Percentiles rank a stretch among this genome's conserved stretches.
Evolutionary conservation across 192 early-diverging fungal species (phyloP).

Genomic region (Coemansia sp.): DNA sequence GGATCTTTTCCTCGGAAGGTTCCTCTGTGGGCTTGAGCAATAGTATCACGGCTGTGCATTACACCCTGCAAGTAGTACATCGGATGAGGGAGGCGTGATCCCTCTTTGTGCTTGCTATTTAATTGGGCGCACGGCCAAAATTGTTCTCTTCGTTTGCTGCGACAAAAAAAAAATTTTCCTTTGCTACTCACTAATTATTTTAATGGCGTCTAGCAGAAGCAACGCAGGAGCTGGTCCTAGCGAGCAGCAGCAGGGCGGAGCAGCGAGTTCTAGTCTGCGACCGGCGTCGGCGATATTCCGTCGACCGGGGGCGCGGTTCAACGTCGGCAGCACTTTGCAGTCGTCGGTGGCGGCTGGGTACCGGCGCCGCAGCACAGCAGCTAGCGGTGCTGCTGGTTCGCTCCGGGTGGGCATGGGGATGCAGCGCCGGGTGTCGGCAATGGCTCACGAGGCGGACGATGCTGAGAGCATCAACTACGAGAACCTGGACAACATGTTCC

Average conservation of each 20-base stretch:
- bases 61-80: background rate
- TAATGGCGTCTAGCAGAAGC: background rate
- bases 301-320: constrained; percentile 18
- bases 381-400: background rate
- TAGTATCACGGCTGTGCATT: background rate
- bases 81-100: background rate
- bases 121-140: background rate
- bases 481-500: constrained; percentile 43
- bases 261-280: background rate
- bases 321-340: constrained; percentile 43
- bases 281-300: background rate
- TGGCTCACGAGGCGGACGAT: constrained; percentile 2
- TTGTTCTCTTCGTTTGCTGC: background rate
- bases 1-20: background rate
- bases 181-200: background rate
- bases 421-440: background rate
- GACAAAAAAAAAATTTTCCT: background rate
- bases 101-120: background rate
- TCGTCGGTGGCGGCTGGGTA: constrained; percentile 15
- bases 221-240: background rate
- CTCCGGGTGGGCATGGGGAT: background rate
- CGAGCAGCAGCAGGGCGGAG: background rate
- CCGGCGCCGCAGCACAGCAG: constrained; percentile 36
- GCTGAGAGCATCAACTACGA: constrained; percentile 40
- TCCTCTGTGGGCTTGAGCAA: background rate